These are phyloP conservation scores for Solanum raphanifolium DNA, from an alignment of 257 asterid genomes.

Conservation along the genomic window DNA sequence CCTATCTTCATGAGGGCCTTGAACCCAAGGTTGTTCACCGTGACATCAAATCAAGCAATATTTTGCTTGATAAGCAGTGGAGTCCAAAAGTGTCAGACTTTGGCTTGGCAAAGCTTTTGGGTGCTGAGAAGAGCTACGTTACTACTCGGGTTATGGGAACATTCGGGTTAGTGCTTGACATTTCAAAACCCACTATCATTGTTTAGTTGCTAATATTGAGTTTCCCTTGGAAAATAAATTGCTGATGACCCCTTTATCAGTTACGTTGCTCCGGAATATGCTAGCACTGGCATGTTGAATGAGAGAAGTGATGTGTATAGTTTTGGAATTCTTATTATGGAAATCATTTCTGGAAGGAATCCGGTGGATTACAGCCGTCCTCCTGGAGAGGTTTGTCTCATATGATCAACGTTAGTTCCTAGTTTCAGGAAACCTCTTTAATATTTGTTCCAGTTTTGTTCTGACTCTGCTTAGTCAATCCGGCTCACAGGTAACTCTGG, in stretches of 20 bases:
- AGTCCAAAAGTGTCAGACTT: constrained; percentile 76
- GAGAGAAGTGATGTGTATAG: constrained; percentile 88
- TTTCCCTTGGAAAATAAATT: not conserved
- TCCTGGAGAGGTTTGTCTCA: constrained; percentile 51
- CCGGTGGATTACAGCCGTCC: constrained; percentile 90
- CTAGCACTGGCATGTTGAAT: constrained; percentile 89
- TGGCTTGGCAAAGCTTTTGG: constrained; percentile 81
- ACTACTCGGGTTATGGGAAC: constrained; percentile 97
- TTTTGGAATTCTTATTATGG: constrained; percentile 88
- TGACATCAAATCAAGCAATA: constrained; percentile 85
- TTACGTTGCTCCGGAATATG: constrained; percentile 91
- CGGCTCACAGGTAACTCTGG: constrained; percentile 52
- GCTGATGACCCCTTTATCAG: constrained; percentile 18
- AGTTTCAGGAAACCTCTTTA: not conserved
- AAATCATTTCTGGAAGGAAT: constrained; percentile 68
- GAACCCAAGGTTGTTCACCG: constrained; percentile 96
- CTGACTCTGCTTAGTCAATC: not conserved
- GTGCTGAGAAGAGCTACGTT: constrained; percentile 69
- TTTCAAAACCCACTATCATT: not conserved
- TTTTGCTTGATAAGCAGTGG: constrained; percentile 71
- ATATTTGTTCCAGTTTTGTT: not conserved
- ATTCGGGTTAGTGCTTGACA: constrained; percentile 58
- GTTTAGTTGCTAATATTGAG: not conserved
- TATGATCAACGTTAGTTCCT: not conserved
- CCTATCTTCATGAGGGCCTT: constrained; percentile 86